These are phyloP conservation scores for Balakata baccata DNA, from an alignment of 345 rosid genomes.

Conservation along the genomic window DNA sequence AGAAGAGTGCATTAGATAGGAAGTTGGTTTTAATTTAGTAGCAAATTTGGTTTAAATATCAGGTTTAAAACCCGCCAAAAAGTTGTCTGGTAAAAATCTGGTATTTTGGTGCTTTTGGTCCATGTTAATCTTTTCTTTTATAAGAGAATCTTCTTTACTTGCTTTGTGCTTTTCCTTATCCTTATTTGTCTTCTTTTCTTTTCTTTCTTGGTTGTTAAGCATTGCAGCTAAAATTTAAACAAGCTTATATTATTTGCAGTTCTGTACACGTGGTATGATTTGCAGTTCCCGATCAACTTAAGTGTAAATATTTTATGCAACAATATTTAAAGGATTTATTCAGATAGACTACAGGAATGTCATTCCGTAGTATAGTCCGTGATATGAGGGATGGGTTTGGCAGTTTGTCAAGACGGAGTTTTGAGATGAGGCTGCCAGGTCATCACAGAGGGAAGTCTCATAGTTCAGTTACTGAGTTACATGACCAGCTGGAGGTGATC, in stretches of 20 bases:
- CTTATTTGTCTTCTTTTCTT: constrained; percentile 23
- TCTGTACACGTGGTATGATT: constrained; percentile 9
- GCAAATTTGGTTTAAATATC: constrained; percentile 19
- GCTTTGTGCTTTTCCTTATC: constrained; percentile 34
- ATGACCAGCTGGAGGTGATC: constrained; percentile 50
- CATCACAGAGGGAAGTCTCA: constrained; percentile 68
- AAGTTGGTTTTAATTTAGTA: constrained; percentile 19
- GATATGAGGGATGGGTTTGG: constrained; percentile 91
- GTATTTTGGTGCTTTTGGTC: constrained; percentile 56
- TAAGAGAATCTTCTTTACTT: constrained; percentile 65
- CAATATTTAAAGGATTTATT: background rate
- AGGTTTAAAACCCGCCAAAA: constrained; percentile 37
- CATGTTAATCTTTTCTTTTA: constrained; percentile 45
- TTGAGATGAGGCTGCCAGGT: constrained; percentile 73
- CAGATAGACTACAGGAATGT: constrained; percentile 40
- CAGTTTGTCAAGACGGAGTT: constrained; percentile 82
- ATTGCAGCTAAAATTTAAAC: constrained; percentile 26
- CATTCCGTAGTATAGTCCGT: constrained; percentile 85
- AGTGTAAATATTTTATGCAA: constrained; percentile 7
- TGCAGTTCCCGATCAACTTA: background rate
- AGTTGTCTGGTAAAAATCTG: constrained; percentile 47
- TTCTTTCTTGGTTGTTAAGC: constrained; percentile 39
- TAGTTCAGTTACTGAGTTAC: constrained; percentile 64
- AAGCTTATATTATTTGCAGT: constrained; percentile 32
- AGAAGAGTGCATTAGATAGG: background rate